phyloP scores from a whole-genome alignment of 163 green algal species.

The Prototheca wickerhamii region DNA sequence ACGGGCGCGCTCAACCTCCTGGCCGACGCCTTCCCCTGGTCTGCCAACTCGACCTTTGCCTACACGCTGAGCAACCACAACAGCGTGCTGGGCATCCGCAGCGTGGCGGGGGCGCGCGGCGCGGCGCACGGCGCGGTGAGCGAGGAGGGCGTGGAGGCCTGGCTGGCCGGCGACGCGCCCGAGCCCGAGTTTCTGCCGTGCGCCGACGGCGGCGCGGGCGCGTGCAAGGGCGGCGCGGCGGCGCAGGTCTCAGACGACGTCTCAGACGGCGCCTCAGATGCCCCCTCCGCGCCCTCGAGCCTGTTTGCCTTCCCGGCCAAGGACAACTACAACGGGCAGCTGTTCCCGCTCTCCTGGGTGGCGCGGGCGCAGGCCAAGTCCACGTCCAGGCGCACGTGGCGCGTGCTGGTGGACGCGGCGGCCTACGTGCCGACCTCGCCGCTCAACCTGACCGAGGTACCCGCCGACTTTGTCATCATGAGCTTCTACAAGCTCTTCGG shows the following conservation, averaged over 20 bases:
- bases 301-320: constrained; percentile 74
- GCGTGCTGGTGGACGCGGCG: constrained; percentile 58
- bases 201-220: background rate
- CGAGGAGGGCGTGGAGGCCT: constrained; percentile 50
- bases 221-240: constrained; percentile 6
- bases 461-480: constrained; percentile 68
- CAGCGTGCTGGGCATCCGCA: constrained; percentile 68
- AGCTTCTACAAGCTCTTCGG: constrained; percentile 78
- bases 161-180: constrained; percentile 19
- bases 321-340: constrained; percentile 69
- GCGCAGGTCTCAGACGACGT: too few species aligned
- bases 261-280: constrained; percentile 7
- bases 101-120: constrained; percentile 47
- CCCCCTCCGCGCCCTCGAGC: constrained; percentile 32
- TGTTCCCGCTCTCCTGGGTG: constrained; percentile 63
- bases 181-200: background rate
- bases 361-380: constrained; percentile 29
- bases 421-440: constrained; percentile 59
- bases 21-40: constrained; percentile 74
- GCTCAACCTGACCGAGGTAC: constrained; percentile 50
- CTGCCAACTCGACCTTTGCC: constrained; percentile 31
- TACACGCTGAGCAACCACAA: constrained; percentile 77
- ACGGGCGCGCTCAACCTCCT: constrained; percentile 68
- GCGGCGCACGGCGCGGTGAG: constrained; percentile 38
- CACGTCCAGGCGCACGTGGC: constrained; percentile 32